These are phyloP conservation scores for Claviceps monticola DNA, from an alignment of 2,329 filamentous ascomycete species.

Conservation along the genomic window DNA sequence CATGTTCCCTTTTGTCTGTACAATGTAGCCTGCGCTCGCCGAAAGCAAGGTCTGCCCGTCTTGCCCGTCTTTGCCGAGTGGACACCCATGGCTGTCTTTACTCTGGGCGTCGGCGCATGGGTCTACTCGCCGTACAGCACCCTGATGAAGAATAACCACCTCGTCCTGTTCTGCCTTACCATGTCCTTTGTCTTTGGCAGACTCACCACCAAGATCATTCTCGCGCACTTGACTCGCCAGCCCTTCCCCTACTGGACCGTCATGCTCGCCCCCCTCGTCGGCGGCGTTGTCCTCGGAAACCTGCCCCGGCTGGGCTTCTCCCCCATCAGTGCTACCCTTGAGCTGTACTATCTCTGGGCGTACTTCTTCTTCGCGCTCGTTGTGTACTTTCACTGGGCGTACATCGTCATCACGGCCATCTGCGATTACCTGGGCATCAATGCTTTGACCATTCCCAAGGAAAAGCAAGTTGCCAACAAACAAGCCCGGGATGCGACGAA, in stretches of 20 bases:
- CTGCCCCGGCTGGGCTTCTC: conserved; percentile 63
- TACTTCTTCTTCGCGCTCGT: conserved; percentile 74
- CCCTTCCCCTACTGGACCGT: conserved; percentile 96
- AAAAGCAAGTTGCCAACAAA: conserved; percentile 44
- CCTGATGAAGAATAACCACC: conserved; percentile 68
- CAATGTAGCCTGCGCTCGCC: conserved; percentile 70
- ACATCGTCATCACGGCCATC: conserved; percentile 79
- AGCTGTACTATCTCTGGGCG: conserved; percentile 68
- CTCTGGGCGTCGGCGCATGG: conserved; percentile 63
- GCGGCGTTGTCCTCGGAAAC: conserved; percentile 72
- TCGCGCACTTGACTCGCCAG: conserved; percentile 84
- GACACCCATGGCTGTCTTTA: conserved; percentile 80
- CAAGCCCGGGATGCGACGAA: conserved; percentile 25
- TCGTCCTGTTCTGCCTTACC: conserved; percentile 83
- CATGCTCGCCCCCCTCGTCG: conserved; percentile 74
- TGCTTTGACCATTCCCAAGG: conserved; percentile 68
- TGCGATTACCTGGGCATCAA: conserved; percentile 89
- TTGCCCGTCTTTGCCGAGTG: conserved; percentile 82
- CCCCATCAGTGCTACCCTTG: conserved; percentile 48
- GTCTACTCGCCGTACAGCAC: conserved; percentile 79
- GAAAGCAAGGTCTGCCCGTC: conserved; percentile 56
- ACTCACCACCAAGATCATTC: conserved; percentile 98
- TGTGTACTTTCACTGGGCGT: conserved; percentile 90
- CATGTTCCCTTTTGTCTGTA: conserved; percentile 83
- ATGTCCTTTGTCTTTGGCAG: conserved; percentile 96